A percentile compares a stretch with the other conserved stretches of the same genome.
These are phyloP conservation scores for Populus alba DNA, from an alignment of 345 rosid species.

Conservation along the genomic window DNA sequence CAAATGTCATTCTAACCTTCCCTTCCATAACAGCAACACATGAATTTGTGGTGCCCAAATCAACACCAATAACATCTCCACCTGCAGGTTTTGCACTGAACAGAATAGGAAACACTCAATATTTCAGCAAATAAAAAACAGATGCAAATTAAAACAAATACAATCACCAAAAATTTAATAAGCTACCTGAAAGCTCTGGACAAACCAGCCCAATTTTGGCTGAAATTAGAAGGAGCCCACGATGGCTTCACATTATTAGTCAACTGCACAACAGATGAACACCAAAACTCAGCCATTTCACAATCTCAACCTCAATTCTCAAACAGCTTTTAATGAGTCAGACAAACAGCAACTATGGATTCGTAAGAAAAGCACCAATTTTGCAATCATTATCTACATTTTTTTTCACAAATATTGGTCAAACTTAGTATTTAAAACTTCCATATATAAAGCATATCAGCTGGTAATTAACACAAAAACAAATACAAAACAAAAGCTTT, in stretches of 20 bases:
- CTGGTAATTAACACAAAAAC: background rate
- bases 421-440: background rate
- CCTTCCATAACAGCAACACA: constrained; percentile 99
- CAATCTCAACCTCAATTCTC: background rate
- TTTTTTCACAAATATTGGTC: background rate
- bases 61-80: constrained; percentile 87
- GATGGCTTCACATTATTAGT: constrained; percentile 50
- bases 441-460: background rate
- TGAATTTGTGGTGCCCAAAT: constrained; percentile 95
- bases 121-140: background rate
- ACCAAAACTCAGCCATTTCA: background rate
- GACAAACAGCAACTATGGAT: background rate
- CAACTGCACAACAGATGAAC: constrained; percentile 40
- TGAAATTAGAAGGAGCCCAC: constrained; percentile 32
- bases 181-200: constrained; percentile 77
- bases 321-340: background rate
- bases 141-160: background rate
- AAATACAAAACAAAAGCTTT: background rate
- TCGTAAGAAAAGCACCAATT: background rate
- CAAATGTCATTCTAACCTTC: constrained; percentile 49
- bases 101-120: background rate
- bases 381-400: background rate
- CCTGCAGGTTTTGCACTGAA: constrained; percentile 81
- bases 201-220: constrained; percentile 47
- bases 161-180: background rate